These are phyloP conservation scores for Trebouxia sp. DNA, from an alignment of 139 green algal genomes.

Conservation along the genomic window DNA sequence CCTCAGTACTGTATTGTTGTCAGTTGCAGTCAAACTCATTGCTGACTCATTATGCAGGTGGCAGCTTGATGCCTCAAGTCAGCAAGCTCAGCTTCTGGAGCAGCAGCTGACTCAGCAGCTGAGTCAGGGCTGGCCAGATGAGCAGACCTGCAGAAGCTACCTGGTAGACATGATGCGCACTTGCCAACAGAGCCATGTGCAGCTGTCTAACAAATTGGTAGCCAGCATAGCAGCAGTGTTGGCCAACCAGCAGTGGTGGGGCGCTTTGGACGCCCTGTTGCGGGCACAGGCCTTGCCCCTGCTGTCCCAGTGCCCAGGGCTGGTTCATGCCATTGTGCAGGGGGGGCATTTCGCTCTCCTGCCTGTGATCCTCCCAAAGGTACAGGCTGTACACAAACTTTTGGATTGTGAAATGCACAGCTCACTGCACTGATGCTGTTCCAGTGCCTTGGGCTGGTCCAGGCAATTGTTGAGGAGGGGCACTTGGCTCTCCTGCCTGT, in stretches of 20 bases:
- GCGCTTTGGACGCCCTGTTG: slow-evolving; percentile 5
- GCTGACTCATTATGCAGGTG: neutral
- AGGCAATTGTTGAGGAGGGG: neutral
- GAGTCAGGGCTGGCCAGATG: neutral
- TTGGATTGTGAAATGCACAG: too few species aligned
- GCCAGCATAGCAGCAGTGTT: neutral
- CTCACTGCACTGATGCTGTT: too few species aligned
- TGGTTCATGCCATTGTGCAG: neutral
- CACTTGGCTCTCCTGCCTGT: neutral
- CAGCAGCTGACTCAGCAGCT: slow-evolving; percentile 20
- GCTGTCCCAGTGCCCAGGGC: slow-evolving; percentile 14
- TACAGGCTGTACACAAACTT: neutral
- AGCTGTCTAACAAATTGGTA: neutral
- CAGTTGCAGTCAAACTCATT: too few species aligned
- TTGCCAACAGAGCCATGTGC: neutral
- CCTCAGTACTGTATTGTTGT: too few species aligned
- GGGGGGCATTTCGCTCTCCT: neutral
- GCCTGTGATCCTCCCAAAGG: neutral
- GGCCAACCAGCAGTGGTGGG: slow-evolving; percentile 10
- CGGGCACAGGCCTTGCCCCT: slow-evolving; percentile 1
- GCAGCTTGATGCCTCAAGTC: slow-evolving; percentile 8
- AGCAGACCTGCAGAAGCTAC: neutral
- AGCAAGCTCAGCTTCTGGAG: slow-evolving; percentile 15
- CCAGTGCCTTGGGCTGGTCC: neutral
- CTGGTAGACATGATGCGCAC: neutral